Percentiles rank a stretch among this genome's conserved stretches.
phyloP scores from a whole-genome alignment of 1,139 yeast species.

The Hemisphaericaspora xylofermentans region DNA sequence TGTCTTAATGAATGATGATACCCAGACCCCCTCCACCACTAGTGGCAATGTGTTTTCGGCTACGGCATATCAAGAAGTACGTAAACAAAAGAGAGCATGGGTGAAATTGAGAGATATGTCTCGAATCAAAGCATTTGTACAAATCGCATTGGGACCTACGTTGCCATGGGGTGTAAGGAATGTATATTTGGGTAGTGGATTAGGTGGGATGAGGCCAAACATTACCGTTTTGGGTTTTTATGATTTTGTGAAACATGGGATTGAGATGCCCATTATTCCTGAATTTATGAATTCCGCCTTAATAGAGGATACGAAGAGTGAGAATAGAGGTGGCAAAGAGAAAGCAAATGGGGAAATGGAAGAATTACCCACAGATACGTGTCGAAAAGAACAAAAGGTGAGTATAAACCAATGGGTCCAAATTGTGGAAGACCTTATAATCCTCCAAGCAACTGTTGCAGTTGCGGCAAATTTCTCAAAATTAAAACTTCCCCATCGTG shows the following conservation, averaged over 20 bases:
- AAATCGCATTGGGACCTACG: slow-evolving; percentile 82
- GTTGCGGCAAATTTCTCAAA: slow-evolving; percentile 82
- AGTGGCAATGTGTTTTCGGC: slow-evolving; percentile 36
- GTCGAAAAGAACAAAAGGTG: slow-evolving; percentile 69
- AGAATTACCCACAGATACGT: slow-evolving; percentile 75
- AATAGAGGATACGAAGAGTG: no score
- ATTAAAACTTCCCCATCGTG: slow-evolving; percentile 51
- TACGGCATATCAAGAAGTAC: slow-evolving; percentile 57
- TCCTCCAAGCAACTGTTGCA: slow-evolving; percentile 92
- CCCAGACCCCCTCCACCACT: slow-evolving; percentile 16
- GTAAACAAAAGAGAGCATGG: slow-evolving; percentile 81
- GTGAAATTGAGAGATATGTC: slow-evolving; percentile 71
- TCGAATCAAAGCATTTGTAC: slow-evolving; percentile 88
- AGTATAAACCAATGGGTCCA: slow-evolving; percentile 86
- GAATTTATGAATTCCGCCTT: no score
- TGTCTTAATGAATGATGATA: slow-evolving; percentile 56
- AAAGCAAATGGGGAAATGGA: slow-evolving; percentile 16
- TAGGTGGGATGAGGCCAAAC: slow-evolving; percentile 97
- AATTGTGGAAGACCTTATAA: slow-evolving; percentile 83
- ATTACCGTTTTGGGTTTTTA: slow-evolving; percentile 88
- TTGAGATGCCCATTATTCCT: slow-evolving; percentile 26
- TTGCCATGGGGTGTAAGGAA: slow-evolving; percentile 96
- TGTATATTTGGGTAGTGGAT: slow-evolving; percentile 85
- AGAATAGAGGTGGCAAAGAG: no score
- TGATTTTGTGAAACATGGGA: slow-evolving; percentile 53